Conservation (phyloP, 768 basidiomycete species). For the Suillus alpinus region DNA sequence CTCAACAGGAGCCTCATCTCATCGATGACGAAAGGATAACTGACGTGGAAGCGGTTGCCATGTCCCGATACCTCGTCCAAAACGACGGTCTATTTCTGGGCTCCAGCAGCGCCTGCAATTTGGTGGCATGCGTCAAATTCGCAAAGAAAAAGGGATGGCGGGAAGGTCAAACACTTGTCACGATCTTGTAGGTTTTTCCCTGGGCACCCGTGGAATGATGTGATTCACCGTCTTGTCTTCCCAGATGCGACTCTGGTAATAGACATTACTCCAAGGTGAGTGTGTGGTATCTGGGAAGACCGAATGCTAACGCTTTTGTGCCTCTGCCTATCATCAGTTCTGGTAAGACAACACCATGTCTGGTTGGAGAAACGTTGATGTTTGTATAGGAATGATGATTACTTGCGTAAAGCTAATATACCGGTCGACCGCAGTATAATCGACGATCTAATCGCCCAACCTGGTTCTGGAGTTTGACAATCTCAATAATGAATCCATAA, state of each 20-base stretch:
- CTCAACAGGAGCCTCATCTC: background rate
- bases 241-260: constrained; percentile 84
- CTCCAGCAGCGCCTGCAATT: constrained; percentile 93
- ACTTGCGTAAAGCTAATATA: constrained; percentile 41
- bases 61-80: constrained; percentile 90
- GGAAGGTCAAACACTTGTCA: constrained; percentile 73
- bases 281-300: background rate
- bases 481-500: constrained; percentile 12
- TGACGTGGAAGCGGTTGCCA: constrained; percentile 91
- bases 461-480: constrained; percentile 6
- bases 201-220: background rate
- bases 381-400: constrained; percentile 48
- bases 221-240: background rate
- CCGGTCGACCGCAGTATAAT: constrained; percentile 39
- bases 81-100: constrained; percentile 94
- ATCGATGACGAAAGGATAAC: constrained; percentile 62
- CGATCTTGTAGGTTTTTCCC: constrained; percentile 64
- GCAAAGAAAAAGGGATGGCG: constrained; percentile 68
- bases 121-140: constrained; percentile 87
- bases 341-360: constrained; percentile 36
- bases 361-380: background rate
- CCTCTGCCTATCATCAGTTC: constrained; percentile 32
- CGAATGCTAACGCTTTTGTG: background rate
- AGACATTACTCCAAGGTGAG: constrained; percentile 86
- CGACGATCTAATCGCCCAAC: constrained; percentile 34